A percentile compares a stretch with the other conserved stretches of the same genome.
Conservation (phyloP, 257 asterid genomes). For the Scutellaria galericulata region DNA sequence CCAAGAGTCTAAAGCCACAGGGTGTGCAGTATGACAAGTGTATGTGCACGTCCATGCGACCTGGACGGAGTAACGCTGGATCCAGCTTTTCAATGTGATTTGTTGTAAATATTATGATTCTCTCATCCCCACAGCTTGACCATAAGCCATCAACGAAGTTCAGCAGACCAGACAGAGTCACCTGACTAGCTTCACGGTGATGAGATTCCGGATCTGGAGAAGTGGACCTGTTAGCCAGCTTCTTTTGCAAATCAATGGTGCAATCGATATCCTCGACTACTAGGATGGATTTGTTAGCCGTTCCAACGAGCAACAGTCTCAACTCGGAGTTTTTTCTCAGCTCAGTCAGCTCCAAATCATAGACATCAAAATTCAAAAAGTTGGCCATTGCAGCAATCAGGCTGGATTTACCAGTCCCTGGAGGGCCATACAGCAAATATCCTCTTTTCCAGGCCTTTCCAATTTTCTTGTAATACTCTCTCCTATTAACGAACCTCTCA, state of each 20-base stretch:
- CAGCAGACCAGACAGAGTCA: constrained; percentile 65
- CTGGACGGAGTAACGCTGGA: constrained; percentile 68
- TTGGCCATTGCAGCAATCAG: constrained; percentile 83
- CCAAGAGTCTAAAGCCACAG: constrained; percentile 60
- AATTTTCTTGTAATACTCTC: constrained; percentile 57
- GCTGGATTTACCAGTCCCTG: constrained; percentile 84
- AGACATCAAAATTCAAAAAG: constrained; percentile 63
- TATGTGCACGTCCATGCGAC: constrained; percentile 82
- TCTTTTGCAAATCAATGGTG: constrained; percentile 57
- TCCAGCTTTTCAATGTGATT: constrained; percentile 70
- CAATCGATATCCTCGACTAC: constrained; percentile 79
- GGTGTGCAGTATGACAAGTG: constrained; percentile 68
- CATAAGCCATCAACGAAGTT: constrained; percentile 77
- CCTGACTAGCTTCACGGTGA: constrained; percentile 44
- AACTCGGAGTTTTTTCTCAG: constrained; percentile 57
- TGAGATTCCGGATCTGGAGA: not conserved
- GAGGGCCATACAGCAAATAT: constrained; percentile 76
- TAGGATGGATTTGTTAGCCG: constrained; percentile 61
- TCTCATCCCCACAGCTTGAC: constrained; percentile 74
- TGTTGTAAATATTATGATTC: constrained; percentile 73
- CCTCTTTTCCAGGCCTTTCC: constrained; percentile 89
- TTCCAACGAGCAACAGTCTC: constrained; percentile 52
- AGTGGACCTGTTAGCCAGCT: constrained; percentile 39
- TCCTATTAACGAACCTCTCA: constrained; percentile 53
- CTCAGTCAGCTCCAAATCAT: constrained; percentile 69